Evolutionary conservation across 495 filamentous ascomycete species (phyloP), one percentile per base, ranked within the genome.

Genomic region (Talaromyces proteolyticus): DNA sequence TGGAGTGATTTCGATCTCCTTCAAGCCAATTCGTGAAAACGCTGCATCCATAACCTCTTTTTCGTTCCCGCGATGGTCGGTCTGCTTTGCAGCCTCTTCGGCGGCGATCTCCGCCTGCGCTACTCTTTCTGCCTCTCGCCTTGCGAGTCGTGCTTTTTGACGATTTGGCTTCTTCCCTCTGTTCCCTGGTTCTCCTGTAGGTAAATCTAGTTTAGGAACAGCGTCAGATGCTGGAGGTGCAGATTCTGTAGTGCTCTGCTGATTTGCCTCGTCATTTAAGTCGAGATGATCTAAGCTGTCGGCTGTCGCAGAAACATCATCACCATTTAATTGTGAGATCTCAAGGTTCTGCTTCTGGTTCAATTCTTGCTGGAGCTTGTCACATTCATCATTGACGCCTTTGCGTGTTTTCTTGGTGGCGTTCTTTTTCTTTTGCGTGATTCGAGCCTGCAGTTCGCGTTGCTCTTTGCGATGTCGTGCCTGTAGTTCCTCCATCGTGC

Each of bases 361-460:
- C n/a, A 91, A 64, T 25, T 86, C 73, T 17, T 70, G 63, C 65
- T 92, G 88, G 49, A 92, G 75, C 49, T 77, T 70, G 23, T 83
- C 84, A 64, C 89, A 93, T 68, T 94, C 87, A 53, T 89, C 82
- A 57, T 87, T 91, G 55, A 97, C 76, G 37, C 85, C 85, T 66
- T 90, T 94, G 24, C 93, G 81, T 14, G 90, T 96, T 77, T 96
- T 97, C 70, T 96, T 98, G 34, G 86, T 93, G 21, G 93, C 91
- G 47, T 83, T 79, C 70, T 95, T 96, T 73, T 95, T 96, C 72
- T 95, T 96, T 70, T 88, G 90, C 6, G 88, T 96, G 54, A 93
- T 84, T 20, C 84, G 81, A 29, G 78, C 72, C 69, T 91, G 87
- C 18, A 98, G 76, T 37, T 98, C 92, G 49, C 82, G 84, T 61